A percentile compares a stretch with the other conserved stretches of the same genome.
Evolutionary conservation across 2,329 filamentous ascomycete genomes (phyloP).

Genomic region (Pseudofabraea citricarpa): DNA sequence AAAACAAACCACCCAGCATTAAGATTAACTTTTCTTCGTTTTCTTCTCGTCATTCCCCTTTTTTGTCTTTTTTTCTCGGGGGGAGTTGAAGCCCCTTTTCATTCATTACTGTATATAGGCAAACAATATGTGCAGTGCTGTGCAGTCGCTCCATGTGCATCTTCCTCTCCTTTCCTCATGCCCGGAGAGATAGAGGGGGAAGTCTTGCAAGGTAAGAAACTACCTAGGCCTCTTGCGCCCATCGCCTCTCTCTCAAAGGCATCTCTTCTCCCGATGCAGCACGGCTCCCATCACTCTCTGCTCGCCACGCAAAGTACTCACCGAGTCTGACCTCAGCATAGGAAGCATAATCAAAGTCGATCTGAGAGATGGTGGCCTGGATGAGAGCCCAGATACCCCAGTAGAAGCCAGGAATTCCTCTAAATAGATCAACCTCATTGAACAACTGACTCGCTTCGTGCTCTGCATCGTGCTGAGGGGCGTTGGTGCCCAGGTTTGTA

Average conservation of each 20-base stretch:
- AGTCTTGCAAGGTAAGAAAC: too few species aligned
- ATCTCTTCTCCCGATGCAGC: slow-evolving; percentile 49
- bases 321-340: slow-evolving; percentile 84
- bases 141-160: too few species aligned
- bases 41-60: too few species aligned
- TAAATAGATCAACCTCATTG: slow-evolving; percentile 78
- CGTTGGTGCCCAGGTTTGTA: slow-evolving; percentile 38
- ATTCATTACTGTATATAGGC: too few species aligned
- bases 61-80: too few species aligned
- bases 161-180: too few species aligned
- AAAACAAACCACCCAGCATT: too few species aligned
- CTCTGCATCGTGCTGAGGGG: slow-evolving; percentile 41
- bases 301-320: slow-evolving; percentile 92
- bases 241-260: slow-evolving; percentile 73
- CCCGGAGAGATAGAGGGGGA: too few species aligned
- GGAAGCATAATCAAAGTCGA: slow-evolving; percentile 92
- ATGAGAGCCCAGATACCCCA: slow-evolving; percentile 97
- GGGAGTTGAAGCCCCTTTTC: too few species aligned
- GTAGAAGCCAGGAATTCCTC: slow-evolving; percentile 83
- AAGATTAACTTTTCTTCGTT: too few species aligned
- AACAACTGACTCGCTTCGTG: slow-evolving; percentile 65
- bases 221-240: slow-evolving; percentile 40
- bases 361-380: slow-evolving; percentile 88
- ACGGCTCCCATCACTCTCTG: slow-evolving; percentile 62
- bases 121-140: too few species aligned